A percentile compares a stretch with the other conserved stretches of the same genome.
phyloP scores from a whole-genome alignment of 2,329 filamentous ascomycete species.

The Talaromyces verruculosus region DNA sequence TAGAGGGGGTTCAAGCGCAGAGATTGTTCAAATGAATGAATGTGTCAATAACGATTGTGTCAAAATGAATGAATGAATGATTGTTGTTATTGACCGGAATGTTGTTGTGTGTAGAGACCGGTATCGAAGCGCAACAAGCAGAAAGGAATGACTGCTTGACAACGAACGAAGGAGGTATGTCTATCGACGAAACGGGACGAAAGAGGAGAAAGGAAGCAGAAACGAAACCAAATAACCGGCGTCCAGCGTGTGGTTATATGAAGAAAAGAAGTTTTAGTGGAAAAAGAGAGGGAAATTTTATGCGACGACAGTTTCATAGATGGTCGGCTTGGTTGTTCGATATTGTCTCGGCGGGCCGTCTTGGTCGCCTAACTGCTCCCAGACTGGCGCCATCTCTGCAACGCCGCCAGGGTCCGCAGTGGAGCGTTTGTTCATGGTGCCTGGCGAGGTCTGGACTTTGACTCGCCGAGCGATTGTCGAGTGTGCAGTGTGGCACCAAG shows the following conservation, averaged over 20 bases:
- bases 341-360: not conserved
- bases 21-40: conserved; percentile 1
- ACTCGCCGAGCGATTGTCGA: not conserved
- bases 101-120: conserved; percentile 1
- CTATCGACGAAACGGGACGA: not conserved
- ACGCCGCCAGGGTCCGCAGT: conserved; percentile 1
- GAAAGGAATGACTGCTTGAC: conserved; percentile 18
- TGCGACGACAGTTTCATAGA: conserved; percentile 2
- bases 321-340: not conserved
- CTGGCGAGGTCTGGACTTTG: not conserved
- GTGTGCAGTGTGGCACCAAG: not conserved
- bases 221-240: conserved; percentile 4
- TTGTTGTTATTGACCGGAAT: conserved; percentile 18
- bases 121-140: conserved; percentile 5
- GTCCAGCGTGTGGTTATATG: conserved; percentile 15
- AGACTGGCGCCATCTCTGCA: not conserved
- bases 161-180: conserved; percentile 7
- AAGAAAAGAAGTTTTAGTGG: not conserved
- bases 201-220: conserved; percentile 1
- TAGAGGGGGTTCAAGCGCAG: not conserved
- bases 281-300: not conserved
- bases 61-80: conserved; percentile 13
- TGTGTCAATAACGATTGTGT: not conserved
- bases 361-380: conserved; percentile 6
- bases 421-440: not conserved